Evolutionary conservation across 441 rosid species (phyloP).

Genomic region (Erodium moschatum): DNA sequence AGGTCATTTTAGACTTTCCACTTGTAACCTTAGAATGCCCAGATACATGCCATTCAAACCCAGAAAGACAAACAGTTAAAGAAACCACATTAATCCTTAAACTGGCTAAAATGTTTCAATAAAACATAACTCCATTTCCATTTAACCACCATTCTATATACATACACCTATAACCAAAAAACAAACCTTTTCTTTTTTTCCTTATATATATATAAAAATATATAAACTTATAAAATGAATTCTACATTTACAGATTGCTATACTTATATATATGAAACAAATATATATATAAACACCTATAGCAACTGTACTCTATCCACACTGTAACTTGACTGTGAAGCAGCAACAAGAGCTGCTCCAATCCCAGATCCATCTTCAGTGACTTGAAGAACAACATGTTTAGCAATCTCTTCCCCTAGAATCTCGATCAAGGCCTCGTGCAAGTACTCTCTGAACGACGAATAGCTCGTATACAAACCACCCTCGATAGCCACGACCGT

Average conservation of each 20-base stretch:
- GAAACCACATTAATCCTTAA: no score
- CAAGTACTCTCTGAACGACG: conserved; percentile 73
- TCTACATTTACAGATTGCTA: conserved; percentile 51
- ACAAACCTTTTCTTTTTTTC: conserved; percentile 15
- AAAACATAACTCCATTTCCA: not conserved
- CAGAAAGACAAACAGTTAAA: no score
- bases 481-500: conserved; percentile 87
- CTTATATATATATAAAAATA: conserved; percentile 18
- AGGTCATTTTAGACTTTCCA: no score
- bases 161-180: conserved; percentile 14
- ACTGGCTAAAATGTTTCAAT: no score
- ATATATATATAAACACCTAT: conserved; percentile 31
- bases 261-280: conserved; percentile 30
- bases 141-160: not conserved
- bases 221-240: conserved; percentile 24
- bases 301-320: conserved; percentile 34
- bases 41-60: no score
- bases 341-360: conserved; percentile 84
- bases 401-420: conserved; percentile 59
- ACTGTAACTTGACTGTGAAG: conserved; percentile 36
- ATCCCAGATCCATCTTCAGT: conserved; percentile 79
- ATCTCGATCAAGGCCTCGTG: conserved; percentile 65
- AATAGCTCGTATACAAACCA: conserved; percentile 54
- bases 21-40: no score
- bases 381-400: conserved; percentile 44